Base-by-base conservation (phyloP, 1,139 yeast species). In the Kodamaea alishanica region DNA sequence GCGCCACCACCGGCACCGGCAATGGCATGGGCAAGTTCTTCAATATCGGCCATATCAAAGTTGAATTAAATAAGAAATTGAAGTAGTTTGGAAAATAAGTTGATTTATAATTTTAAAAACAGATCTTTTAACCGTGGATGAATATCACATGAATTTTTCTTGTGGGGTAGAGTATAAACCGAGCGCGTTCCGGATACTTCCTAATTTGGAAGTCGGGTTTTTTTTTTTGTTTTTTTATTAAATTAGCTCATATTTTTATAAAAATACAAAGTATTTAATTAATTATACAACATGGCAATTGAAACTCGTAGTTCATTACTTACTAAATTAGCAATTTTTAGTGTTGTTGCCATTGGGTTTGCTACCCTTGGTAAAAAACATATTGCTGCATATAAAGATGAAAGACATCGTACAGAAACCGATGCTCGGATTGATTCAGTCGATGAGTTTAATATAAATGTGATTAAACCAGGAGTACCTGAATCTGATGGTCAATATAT, bases 1-100 rank as follows among this genome's bases (percentile, higher is more conserved):
- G 94, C 89, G 20, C 97, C 97, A 28, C 96, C 96, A 8, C 92
- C 84, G 35, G 96, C 95, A 9, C 97, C 97, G 8, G 96, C 86
- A 20, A 89, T 63, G 10, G 96, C 96, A 56, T 89, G 96, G 30
- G 94, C 90, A 30, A 77, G 59, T 48, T 79, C 81, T 50, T 75
- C 79, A 20, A 56, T 51, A 40, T 61, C 67, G n/a, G 65, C 54
- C 70, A 65, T 65, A n/a, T n/a, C n/a, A n/a, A n/a, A 12, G 28
- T 35, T 26, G 20, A 24, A 25, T 6, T 8, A 31, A 8, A 15
- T 15, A 15, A 3, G 31, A 6, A 28, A 28, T n/a, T n/a, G 15
- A 9, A 12, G 8, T 30, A 22, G 33, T 30, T 9, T 30, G 15
- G 26, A 24, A 5, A 9, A 28, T 20, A 9, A 20, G 12, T 23